Percentiles rank a stretch among this genome's conserved stretches.
Evolutionary conservation across 116 monocot species (phyloP).

Genomic region (Posidonia oceanica): DNA sequence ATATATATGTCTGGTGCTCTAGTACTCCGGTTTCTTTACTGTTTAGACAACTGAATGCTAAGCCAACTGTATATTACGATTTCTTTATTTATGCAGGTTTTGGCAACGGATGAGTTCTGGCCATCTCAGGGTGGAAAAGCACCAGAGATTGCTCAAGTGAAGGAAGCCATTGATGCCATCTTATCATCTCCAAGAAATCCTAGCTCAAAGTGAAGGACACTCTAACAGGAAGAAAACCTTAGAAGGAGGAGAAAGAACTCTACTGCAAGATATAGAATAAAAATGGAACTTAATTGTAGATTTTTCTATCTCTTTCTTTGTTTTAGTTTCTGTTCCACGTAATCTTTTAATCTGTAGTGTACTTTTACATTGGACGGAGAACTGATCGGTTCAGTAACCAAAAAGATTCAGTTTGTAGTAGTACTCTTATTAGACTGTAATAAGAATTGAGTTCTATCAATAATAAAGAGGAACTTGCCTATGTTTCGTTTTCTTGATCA

Average conservation of each 20-base stretch:
- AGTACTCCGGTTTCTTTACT: not conserved
- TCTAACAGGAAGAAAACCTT: not conserved
- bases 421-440: too few species aligned
- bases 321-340: too few species aligned
- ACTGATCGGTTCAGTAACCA: too few species aligned
- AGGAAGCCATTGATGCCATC: conserved; percentile 88
- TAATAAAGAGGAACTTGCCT: too few species aligned
- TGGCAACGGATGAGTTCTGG: conserved; percentile 94
- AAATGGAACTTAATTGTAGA: too few species aligned
- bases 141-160: conserved; percentile 71
- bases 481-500: too few species aligned
- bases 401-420: too few species aligned
- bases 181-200: conserved; percentile 34
- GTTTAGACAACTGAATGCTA: not conserved
- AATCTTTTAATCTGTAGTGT: too few species aligned
- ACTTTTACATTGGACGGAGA: too few species aligned
- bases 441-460: too few species aligned
- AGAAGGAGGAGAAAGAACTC: not conserved
- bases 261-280: not conserved
- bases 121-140: conserved; percentile 71
- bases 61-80: too few species aligned
- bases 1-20: not conserved
- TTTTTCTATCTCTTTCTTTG: too few species aligned
- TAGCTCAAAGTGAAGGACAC: conserved; percentile 3
- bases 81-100: conserved; percentile 30